Conservation (phyloP, 805 yeast genomes). For the Candida railenensis region DNA sequence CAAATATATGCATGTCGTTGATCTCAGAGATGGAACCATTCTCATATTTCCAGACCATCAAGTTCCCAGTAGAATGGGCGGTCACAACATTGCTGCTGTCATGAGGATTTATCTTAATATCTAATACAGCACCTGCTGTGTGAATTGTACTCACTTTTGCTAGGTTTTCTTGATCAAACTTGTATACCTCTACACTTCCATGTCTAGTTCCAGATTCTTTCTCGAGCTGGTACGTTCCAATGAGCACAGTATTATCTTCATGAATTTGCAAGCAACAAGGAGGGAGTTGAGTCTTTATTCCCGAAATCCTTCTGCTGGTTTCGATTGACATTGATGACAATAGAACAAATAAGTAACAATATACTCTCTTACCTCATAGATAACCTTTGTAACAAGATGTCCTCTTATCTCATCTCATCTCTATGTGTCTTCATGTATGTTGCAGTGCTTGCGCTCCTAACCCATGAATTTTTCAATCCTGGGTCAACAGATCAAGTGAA, state of each 20-base stretch:
- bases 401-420: too few species aligned
- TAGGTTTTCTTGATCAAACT: conserved; percentile 13
- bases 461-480: neutral
- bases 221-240: conserved; percentile 83
- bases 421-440: neutral
- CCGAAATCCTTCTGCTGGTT: conserved; percentile 20
- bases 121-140: conserved; percentile 69
- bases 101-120: conserved; percentile 64
- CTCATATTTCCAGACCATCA: conserved; percentile 57
- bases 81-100: conserved; percentile 50
- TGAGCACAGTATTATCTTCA: conserved; percentile 44
- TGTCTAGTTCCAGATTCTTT: conserved; percentile 52
- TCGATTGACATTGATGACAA: neutral
- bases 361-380: too few species aligned
- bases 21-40: neutral
- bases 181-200: conserved; percentile 57
- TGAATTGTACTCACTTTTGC: conserved; percentile 20
- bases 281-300: conserved; percentile 55
- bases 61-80: conserved; percentile 80
- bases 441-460: neutral
- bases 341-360: neutral
- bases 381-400: too few species aligned
- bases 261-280: conserved; percentile 78
- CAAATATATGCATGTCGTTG: conserved; percentile 42
- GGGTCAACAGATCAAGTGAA: too few species aligned